A percentile compares a stretch with the other conserved stretches of the same genome.
These are phyloP conservation scores for Naganishia antarctica DNA, from an alignment of 768 basidiomycete genomes.

Conservation along the genomic window DNA sequence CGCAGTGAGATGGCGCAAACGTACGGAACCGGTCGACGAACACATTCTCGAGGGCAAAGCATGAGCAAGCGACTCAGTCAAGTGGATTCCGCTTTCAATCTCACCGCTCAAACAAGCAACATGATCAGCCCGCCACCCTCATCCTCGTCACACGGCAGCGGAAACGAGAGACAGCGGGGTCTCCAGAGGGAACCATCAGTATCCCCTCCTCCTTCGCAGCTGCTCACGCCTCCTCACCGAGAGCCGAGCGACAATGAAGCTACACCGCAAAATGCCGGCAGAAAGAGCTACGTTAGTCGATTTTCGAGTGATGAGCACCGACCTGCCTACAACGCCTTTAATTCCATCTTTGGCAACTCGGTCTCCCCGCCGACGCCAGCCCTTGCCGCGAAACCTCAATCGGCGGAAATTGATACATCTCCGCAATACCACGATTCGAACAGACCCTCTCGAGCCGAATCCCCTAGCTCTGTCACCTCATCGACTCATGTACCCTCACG, in stretches of 20 bases:
- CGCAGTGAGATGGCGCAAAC: slow-evolving; percentile 5
- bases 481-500: neutral
- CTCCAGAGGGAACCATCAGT: neutral
- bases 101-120: neutral
- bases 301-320: neutral
- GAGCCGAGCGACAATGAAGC: slow-evolving; percentile 14
- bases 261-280: neutral
- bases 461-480: neutral
- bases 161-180: neutral
- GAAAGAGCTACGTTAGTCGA: neutral
- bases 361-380: neutral
- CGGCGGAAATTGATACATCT: neutral
- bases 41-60: slow-evolving; percentile 10
- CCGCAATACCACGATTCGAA: neutral
- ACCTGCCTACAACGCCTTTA: slow-evolving; percentile 9
- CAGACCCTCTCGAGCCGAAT: slow-evolving; percentile 1
- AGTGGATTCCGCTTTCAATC: neutral
- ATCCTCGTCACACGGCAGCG: slow-evolving; percentile 15
- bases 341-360: slow-evolving; percentile 3
- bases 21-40: neutral
- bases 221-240: slow-evolving; percentile 14
- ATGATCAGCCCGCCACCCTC: slow-evolving; percentile 14
- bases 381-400: neutral
- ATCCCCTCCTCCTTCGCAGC: slow-evolving; percentile 7
- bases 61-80: neutral